Conservation (phyloP, 2,329 filamentous ascomycete genomes). For the Atkinsonella hypoxylon region DNA sequence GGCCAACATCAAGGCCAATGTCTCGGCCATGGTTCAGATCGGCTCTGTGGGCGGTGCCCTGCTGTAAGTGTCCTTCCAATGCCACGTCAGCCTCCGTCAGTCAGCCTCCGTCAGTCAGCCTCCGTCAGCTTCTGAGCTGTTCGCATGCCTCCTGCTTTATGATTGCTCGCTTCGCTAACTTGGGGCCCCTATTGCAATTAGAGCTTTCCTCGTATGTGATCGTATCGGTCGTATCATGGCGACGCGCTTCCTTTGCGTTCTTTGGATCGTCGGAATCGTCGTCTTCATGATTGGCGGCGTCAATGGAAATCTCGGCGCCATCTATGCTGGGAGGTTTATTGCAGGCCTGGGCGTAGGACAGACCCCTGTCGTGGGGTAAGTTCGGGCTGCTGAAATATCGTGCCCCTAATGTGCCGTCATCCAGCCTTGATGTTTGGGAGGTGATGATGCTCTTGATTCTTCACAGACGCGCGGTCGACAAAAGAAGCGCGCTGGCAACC, state of each 20-base stretch:
- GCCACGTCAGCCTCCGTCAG: neutral
- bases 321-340: constrained; percentile 56
- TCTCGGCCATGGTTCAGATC: constrained; percentile 72
- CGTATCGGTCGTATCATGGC: constrained; percentile 52
- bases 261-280: constrained; percentile 46
- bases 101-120: neutral
- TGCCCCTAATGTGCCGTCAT: neutral
- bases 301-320: constrained; percentile 39
- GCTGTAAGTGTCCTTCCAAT: constrained; percentile 22
- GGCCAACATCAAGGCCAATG: constrained; percentile 63
- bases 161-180: neutral
- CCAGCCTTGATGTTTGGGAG: neutral
- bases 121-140: neutral
- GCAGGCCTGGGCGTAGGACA: constrained; percentile 55
- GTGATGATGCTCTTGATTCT: no score
- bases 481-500: no score
- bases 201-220: constrained; percentile 47
- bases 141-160: neutral
- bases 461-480: no score
- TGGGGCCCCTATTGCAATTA: constrained; percentile 12
- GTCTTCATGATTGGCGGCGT: constrained; percentile 43
- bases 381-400: neutral
- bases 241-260: constrained; percentile 41
- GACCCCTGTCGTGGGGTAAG: constrained; percentile 49
- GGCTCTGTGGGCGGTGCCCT: constrained; percentile 62